A percentile compares a stretch with the other conserved stretches of the same genome.
Evolutionary conservation across 768 basidiomycete genomes (phyloP).

Genomic region (Suillus weaverae): DNA sequence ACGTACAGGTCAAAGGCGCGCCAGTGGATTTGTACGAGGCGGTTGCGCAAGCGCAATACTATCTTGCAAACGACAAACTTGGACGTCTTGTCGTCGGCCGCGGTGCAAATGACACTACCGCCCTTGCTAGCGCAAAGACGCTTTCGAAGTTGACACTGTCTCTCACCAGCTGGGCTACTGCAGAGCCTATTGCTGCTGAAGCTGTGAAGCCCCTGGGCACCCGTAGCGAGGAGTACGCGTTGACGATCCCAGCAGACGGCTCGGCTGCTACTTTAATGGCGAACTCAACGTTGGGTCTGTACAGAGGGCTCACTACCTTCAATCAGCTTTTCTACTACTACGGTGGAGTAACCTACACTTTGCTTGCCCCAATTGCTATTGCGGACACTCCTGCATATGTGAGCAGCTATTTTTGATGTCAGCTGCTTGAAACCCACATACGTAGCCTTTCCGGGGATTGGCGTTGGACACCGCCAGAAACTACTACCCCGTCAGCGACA

Average conservation of each 20-base stretch:
- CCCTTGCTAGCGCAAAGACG: constrained; percentile 25
- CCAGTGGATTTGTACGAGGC: constrained; percentile 38
- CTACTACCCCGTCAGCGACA: constrained; percentile 39
- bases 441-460: constrained; percentile 42
- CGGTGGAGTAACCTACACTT: constrained; percentile 34
- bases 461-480: constrained; percentile 48
- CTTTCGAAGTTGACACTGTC: constrained; percentile 30
- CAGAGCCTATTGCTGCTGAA: constrained; percentile 36
- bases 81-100: constrained; percentile 43
- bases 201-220: constrained; percentile 33
- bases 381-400: constrained; percentile 50
- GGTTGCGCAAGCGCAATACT: constrained; percentile 27
- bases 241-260: constrained; percentile 41
- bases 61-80: constrained; percentile 38
- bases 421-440: not conserved
- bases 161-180: constrained; percentile 18
- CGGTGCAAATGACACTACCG: constrained; percentile 31
- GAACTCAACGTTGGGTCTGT: constrained; percentile 48
- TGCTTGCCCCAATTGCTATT: constrained; percentile 42
- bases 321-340: constrained; percentile 51
- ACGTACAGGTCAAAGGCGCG: constrained; percentile 22
- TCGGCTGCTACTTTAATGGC: constrained; percentile 39
- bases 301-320: constrained; percentile 57
- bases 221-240: constrained; percentile 46
- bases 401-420: constrained; percentile 12